These are phyloP conservation scores for Senna tora DNA, from an alignment of 306 rosid genomes.

Conservation along the genomic window DNA sequence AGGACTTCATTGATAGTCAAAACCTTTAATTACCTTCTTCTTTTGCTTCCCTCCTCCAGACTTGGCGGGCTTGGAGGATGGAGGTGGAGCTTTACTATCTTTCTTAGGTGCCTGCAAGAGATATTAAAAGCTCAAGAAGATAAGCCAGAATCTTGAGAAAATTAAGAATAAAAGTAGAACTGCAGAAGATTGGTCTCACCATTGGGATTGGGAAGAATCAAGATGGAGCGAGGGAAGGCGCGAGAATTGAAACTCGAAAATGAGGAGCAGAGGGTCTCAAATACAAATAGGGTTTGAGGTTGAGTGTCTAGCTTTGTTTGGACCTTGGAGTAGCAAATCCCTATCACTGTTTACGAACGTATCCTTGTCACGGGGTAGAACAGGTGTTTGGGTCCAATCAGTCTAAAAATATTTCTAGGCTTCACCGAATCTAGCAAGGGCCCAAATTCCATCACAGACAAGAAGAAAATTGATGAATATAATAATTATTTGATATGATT, in stretches of 20 bases:
- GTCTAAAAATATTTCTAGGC: background rate
- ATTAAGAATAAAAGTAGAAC: background rate
- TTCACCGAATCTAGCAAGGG: background rate
- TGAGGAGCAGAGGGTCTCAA: background rate
- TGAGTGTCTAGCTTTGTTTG: background rate
- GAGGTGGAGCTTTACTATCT: conserved; percentile 51
- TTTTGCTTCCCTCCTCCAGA: conserved; percentile 58
- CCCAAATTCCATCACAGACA: background rate
- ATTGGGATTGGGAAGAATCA: background rate
- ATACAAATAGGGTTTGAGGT: background rate
- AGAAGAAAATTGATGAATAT: background rate
- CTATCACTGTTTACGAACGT: background rate
- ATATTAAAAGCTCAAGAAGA: background rate
- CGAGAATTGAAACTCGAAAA: no score
- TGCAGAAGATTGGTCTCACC: conserved; percentile 7
- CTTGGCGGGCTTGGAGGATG: conserved; percentile 53
- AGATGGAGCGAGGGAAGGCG: background rate
- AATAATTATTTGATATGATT: background rate
- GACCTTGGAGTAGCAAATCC: background rate
- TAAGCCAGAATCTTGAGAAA: background rate
- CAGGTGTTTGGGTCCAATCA: background rate
- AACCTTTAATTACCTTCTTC: conserved; percentile 41
- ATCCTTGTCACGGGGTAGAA: background rate
- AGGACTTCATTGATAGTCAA: background rate
- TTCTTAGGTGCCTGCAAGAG: conserved; percentile 52